Conservation (phyloP, 169 alveolate genomes). For the Cryptosporidium viatorum region DNA sequence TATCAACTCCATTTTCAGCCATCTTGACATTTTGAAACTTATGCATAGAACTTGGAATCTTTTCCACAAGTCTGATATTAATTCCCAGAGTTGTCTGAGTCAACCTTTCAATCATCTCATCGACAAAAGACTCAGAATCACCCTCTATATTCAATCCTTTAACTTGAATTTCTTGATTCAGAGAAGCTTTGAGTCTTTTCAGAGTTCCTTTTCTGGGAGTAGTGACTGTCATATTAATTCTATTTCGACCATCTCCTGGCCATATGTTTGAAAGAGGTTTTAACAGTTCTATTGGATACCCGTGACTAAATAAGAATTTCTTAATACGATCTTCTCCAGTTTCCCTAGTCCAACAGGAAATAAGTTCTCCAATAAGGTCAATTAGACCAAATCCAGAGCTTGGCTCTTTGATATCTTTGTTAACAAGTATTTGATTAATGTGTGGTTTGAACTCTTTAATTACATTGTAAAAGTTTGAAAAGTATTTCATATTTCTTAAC, state of each 20-base stretch:
- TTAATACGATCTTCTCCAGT: slow-evolving; percentile 14
- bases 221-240: background rate
- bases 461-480: slow-evolving; percentile 15
- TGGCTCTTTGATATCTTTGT: slow-evolving; percentile 11
- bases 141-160: background rate
- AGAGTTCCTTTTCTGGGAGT: background rate
- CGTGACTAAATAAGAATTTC: slow-evolving; percentile 4
- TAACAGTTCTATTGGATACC: background rate
- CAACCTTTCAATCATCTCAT: slow-evolving; percentile 3
- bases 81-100: background rate
- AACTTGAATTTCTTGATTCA: background rate
- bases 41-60: background rate
- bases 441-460: background rate
- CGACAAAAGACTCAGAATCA: background rate
- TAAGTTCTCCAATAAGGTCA: slow-evolving; percentile 44
- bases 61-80: background rate
- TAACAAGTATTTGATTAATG: background rate
- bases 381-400: slow-evolving; percentile 34
- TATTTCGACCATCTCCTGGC: slow-evolving; percentile 60
- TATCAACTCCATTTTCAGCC: slow-evolving; percentile 13
- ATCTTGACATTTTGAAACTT: background rate
- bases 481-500: background rate
- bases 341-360: slow-evolving; percentile 50
- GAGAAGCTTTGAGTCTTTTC: background rate
- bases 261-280: slow-evolving; percentile 24